Conservation (phyloP, 768 basidiomycete genomes). For the Xerocomellus dryophilus region DNA sequence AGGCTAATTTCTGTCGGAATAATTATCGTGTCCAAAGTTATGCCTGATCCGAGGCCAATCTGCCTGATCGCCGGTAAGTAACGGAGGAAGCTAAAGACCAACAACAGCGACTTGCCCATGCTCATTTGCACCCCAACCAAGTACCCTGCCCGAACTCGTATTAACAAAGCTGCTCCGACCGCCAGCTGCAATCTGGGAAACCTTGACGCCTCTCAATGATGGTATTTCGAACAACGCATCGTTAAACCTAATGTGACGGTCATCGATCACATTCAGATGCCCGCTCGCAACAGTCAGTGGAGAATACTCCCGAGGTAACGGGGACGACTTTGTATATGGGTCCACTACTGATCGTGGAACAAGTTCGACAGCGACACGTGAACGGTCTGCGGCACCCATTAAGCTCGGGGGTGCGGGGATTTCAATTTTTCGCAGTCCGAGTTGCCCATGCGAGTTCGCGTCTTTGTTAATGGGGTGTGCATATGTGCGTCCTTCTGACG, state of each 20-base stretch:
- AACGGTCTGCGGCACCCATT: slow-evolving; percentile 12
- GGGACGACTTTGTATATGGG: slow-evolving; percentile 47
- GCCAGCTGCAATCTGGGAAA: slow-evolving; percentile 72
- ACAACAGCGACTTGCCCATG: slow-evolving; percentile 52
- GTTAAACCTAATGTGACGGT: slow-evolving; percentile 58
- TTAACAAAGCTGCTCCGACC: slow-evolving; percentile 68
- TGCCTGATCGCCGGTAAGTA: slow-evolving; percentile 48
- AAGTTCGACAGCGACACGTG: slow-evolving; percentile 50
- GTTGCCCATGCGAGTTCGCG: slow-evolving; percentile 81
- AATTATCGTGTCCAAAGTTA: slow-evolving; percentile 64
- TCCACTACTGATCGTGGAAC: slow-evolving; percentile 53
- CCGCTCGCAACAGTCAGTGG: slow-evolving; percentile 22
- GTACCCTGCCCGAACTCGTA: slow-evolving; percentile 65
- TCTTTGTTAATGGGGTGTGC: slow-evolving; percentile 69
- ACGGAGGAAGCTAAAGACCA: neutral
- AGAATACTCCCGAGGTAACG: slow-evolving; percentile 31
- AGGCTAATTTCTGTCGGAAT: slow-evolving; percentile 84
- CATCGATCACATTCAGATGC: slow-evolving; percentile 30
- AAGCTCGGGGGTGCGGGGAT: slow-evolving; percentile 35
- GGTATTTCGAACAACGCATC: slow-evolving; percentile 76
- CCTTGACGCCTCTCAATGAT: slow-evolving; percentile 56
- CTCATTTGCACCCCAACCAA: slow-evolving; percentile 90
- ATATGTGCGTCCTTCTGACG: slow-evolving; percentile 72
- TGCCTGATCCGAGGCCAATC: slow-evolving; percentile 68
- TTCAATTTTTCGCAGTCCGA: slow-evolving; percentile 69